Percentiles rank a stretch among this genome's conserved stretches.
Evolutionary conservation across 176 grass and related monocot genomes (phyloP).

Genomic region (Hsuehochloa calcarea): DNA sequence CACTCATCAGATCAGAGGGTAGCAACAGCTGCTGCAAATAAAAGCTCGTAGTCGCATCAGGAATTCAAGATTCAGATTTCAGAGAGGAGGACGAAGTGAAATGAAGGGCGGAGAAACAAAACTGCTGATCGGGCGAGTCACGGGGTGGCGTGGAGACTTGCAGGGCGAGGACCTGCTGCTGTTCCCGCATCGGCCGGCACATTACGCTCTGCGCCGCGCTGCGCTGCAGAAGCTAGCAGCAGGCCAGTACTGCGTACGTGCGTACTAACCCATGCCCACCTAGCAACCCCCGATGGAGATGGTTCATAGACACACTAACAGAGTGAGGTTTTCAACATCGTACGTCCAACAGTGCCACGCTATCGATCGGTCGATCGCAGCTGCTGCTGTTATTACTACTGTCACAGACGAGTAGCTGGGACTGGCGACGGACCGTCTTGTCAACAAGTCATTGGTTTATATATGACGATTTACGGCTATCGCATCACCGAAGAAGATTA

Average conservation of each 20-base stretch:
- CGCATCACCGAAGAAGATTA: too few relatives aligned
- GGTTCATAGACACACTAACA: neutral
- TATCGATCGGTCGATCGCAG: neutral
- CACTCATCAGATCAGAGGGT: neutral
- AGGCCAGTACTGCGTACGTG: neutral
- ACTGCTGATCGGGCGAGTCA: neutral
- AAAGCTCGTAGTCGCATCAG: neutral
- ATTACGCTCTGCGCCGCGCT: neutral
- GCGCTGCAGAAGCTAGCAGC: neutral
- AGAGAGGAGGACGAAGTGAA: neutral
- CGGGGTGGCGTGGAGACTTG: neutral
- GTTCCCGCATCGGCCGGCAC: constrained; percentile 37
- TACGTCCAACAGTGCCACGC: neutral
- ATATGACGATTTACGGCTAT: neutral
- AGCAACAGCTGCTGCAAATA: neutral
- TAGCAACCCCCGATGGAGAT: neutral
- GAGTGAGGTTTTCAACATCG: neutral
- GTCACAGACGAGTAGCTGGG: too few relatives aligned
- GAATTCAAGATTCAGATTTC: neutral
- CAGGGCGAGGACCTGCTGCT: neutral
- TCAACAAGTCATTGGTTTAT: neutral
- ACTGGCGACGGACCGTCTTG: neutral
- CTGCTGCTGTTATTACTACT: neutral
- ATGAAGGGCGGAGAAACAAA: neutral
- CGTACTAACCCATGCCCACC: neutral